Evolutionary conservation across 2,329 filamentous ascomycete species (phyloP).

Genomic region (Hypoxylon sp.): DNA sequence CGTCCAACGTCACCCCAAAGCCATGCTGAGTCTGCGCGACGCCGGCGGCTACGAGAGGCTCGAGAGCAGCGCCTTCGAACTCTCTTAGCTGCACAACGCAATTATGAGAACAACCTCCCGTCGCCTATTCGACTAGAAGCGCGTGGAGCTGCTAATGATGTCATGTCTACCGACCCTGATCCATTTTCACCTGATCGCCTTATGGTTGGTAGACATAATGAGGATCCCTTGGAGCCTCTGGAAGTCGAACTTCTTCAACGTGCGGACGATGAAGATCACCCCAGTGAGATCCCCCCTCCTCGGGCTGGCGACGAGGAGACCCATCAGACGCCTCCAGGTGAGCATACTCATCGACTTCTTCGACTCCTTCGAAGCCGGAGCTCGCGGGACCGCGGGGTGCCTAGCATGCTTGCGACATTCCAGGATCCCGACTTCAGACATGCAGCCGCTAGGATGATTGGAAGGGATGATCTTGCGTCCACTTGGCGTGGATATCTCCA

Average conservation of each 20-base stretch:
- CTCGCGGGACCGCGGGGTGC: too few relatives aligned
- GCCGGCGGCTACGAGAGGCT: slow-evolving; percentile 54
- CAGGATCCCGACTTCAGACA: neutral
- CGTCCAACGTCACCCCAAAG: slow-evolving; percentile 42
- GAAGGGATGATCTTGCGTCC: neutral
- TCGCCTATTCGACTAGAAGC: neutral
- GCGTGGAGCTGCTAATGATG: neutral
- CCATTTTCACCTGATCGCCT: neutral
- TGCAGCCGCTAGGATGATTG: neutral
- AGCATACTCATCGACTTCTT: neutral
- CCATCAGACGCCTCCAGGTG: neutral
- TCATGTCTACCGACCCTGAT: neutral
- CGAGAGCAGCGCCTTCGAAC: slow-evolving; percentile 52
- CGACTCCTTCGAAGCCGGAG: too few relatives aligned
- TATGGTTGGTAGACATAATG: neutral
- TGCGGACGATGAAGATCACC: too few relatives aligned
- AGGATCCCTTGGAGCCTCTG: neutral
- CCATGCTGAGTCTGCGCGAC: slow-evolving; percentile 42
- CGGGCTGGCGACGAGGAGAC: neutral
- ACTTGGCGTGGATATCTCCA: neutral
- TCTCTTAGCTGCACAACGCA: slow-evolving; percentile 43
- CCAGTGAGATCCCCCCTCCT: neutral
- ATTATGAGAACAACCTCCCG: slow-evolving; percentile 15
- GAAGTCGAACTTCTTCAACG: too few relatives aligned
- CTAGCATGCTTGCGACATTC: too few relatives aligned